Percentiles rank a stretch among this genome's conserved stretches.
Conservation (phyloP, 2,329 filamentous ascomycete species). For the Hymenoscyphus albidus region DNA sequence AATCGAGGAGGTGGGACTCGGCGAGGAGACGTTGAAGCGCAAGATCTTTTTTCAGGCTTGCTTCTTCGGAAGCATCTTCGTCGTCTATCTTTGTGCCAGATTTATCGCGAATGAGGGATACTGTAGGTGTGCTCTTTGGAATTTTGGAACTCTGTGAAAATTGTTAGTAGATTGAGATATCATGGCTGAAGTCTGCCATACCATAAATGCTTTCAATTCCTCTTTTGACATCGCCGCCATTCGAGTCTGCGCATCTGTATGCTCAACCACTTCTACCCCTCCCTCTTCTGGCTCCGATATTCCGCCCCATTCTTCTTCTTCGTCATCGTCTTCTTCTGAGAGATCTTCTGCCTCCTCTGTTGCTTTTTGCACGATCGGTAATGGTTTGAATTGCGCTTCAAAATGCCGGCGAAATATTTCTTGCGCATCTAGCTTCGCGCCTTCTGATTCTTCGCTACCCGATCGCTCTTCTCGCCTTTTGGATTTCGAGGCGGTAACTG, state of each 20-base stretch:
- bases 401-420: conserved; percentile 81
- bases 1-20: conserved; percentile 83
- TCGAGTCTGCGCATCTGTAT: conserved; percentile 32
- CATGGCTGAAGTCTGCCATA: conserved; percentile 31
- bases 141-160: conserved; percentile 31
- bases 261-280: conserved; percentile 43
- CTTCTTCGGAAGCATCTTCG: conserved; percentile 56
- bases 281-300: conserved; percentile 50
- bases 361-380: conserved; percentile 42
- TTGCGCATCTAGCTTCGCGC: conserved; percentile 52
- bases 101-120: conserved; percentile 30
- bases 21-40: conserved; percentile 84
- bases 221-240: conserved; percentile 54
- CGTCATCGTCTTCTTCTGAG: conserved; percentile 35
- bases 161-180: not conserved
- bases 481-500: conserved; percentile 14
- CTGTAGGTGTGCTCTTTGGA: conserved; percentile 21
- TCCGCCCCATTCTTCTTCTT: conserved; percentile 58
- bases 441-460: conserved; percentile 23
- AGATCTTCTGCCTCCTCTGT: conserved; percentile 16
- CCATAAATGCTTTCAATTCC: conserved; percentile 78
- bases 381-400: conserved; percentile 79
- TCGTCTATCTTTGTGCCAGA: conserved; percentile 34
- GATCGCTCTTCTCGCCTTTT: conserved; percentile 20
- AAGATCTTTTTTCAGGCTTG: conserved; percentile 84